These are phyloP conservation scores for Periconia sp. DNA, from an alignment of 2,329 filamentous ascomycete species.

Conservation along the genomic window DNA sequence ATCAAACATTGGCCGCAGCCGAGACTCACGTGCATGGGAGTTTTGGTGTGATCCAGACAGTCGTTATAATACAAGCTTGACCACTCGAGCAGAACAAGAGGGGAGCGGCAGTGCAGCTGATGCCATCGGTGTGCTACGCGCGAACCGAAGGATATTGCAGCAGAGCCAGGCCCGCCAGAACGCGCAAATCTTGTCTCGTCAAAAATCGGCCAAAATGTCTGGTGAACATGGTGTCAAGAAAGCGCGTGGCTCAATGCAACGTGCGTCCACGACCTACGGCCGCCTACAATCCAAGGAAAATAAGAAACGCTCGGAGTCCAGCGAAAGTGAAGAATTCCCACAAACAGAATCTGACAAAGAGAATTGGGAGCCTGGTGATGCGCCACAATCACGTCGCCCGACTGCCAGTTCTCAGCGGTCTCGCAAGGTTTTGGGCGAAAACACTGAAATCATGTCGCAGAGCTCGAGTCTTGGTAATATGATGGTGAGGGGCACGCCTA, in stretches of 20 bases:
- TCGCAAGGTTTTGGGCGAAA: conserved; percentile 57
- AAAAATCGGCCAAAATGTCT: conserved; percentile 31
- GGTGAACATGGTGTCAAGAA: conserved; percentile 46
- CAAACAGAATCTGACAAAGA: conserved; percentile 91
- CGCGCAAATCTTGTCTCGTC: conserved; percentile 49
- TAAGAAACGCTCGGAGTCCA: conserved; percentile 28
- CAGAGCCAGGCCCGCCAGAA: conserved; percentile 71
- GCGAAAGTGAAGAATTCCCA: conserved; percentile 55
- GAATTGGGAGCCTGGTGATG: conserved; percentile 74
- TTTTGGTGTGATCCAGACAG: conserved; percentile 84
- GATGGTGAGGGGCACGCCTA: conserved; percentile 39
- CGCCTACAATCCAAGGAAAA: conserved; percentile 38
- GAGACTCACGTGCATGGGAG: conserved; percentile 89
- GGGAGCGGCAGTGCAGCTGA: conserved; percentile 79
- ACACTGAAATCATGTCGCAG: conserved; percentile 48
- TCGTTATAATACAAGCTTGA: conserved; percentile 71
- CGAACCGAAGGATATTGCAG: conserved; percentile 61
- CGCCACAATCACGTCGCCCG: conserved; percentile 36
- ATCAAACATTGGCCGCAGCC: conserved; percentile 71
- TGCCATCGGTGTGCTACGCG: conserved; percentile 80
- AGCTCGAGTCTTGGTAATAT: conserved; percentile 44
- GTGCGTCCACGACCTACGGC: conserved; percentile 43
- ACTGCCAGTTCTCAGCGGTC: conserved; percentile 30
- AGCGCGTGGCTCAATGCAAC: conserved; percentile 38
- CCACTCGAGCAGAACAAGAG: conserved; percentile 80